Conservation (phyloP, 805 yeast genomes). For the Debaryomyces castellii region DNA sequence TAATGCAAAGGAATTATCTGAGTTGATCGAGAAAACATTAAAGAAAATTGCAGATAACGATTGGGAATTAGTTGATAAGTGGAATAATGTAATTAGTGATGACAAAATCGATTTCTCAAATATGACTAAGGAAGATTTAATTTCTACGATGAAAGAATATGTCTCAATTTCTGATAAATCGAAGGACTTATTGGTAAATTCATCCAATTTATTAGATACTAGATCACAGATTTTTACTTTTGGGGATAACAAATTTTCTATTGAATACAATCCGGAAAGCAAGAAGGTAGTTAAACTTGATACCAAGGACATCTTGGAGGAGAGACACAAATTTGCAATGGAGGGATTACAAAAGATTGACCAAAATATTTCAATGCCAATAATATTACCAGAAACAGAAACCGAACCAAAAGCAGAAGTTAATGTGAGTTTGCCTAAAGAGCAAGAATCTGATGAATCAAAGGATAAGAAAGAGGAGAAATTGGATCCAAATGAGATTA, state of each 20-base stretch:
- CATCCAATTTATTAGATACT: slow-evolving; percentile 5
- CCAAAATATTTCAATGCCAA: slow-evolving; percentile 7
- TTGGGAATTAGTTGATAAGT: slow-evolving; percentile 33
- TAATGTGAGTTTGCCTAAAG: background rate
- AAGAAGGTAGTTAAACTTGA: slow-evolving; percentile 14
- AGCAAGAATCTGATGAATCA: slow-evolving; percentile 4
- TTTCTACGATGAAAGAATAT: slow-evolving; percentile 5
- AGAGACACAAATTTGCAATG: slow-evolving; percentile 12
- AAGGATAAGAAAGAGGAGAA: slow-evolving; percentile 1
- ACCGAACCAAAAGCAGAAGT: slow-evolving; percentile 4
- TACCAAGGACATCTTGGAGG: slow-evolving; percentile 13
- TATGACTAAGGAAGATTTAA: slow-evolving; percentile 6
- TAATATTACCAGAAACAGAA: background rate
- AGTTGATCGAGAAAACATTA: slow-evolving; percentile 48
- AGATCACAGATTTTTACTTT: slow-evolving; percentile 16
- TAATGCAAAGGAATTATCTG: slow-evolving; percentile 57
- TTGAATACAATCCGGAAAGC: slow-evolving; percentile 16
- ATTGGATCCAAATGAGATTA: slow-evolving; percentile 34
- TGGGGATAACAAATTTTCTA: slow-evolving; percentile 9
- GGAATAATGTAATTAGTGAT: slow-evolving; percentile 13
- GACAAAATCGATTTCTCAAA: slow-evolving; percentile 16
- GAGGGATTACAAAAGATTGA: slow-evolving; percentile 12
- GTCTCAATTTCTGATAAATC: slow-evolving; percentile 10
- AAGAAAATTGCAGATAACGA: slow-evolving; percentile 35
- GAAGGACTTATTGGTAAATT: slow-evolving; percentile 8